These are phyloP conservation scores for Eucalyptus cloeziana DNA, from an alignment of 345 rosid species.

Conservation along the genomic window DNA sequence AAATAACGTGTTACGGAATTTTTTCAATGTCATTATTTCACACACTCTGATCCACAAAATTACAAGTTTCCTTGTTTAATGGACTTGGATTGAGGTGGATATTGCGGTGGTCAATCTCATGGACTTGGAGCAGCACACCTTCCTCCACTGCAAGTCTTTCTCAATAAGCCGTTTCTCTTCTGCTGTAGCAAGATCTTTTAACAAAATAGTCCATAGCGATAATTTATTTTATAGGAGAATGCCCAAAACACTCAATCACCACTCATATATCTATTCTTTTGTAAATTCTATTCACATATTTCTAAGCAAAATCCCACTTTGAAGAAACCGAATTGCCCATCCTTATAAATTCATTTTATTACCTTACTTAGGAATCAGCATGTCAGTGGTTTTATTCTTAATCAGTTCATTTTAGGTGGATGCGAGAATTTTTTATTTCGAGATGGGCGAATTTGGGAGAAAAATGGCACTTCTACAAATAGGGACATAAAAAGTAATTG, in stretches of 20 bases:
- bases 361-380: background rate
- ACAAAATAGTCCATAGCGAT: background rate
- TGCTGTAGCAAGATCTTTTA: background rate
- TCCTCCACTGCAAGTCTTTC: background rate
- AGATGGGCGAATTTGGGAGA: background rate
- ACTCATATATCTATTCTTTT: background rate
- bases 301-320: background rate
- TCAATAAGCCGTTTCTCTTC: background rate
- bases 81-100: background rate
- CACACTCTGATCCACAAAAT: background rate
- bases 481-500: background rate
- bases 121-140: background rate
- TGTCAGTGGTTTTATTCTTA: background rate
- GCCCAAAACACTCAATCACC: background rate
- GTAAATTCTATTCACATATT: background rate
- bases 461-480: background rate
- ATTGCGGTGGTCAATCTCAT: background rate
- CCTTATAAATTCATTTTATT: background rate
- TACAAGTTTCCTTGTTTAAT: background rate
- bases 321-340: background rate
- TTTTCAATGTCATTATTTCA: background rate
- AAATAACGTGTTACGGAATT: background rate
- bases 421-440: background rate
- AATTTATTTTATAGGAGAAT: background rate
- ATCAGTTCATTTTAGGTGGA: background rate